A percentile compares a stretch with the other conserved stretches of the same genome.
These are phyloP conservation scores for Talaromyces marneffei DNA, from an alignment of 2,329 filamentous ascomycete species.

Conservation along the genomic window DNA sequence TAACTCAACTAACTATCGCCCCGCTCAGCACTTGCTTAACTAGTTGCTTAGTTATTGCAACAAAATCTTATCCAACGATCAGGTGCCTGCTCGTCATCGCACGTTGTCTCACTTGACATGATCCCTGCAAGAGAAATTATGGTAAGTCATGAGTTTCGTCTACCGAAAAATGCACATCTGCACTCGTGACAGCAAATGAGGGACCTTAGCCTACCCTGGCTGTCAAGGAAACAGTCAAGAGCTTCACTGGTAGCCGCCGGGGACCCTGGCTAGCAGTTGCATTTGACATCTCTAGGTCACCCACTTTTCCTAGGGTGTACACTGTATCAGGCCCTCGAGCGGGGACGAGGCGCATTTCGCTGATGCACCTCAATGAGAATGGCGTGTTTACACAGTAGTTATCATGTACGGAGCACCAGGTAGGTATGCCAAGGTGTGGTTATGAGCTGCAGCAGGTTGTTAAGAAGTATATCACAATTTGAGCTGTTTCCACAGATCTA, in stretches of 20 bases:
- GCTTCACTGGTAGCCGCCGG: constrained; percentile 9
- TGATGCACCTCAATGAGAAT: constrained; percentile 1
- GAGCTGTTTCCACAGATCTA: background rate
- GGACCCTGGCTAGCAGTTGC: constrained; percentile 7
- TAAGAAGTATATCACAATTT: background rate
- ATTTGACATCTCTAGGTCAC: background rate
- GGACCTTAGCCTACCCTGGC: background rate
- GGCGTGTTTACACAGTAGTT: background rate
- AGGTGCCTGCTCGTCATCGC: background rate
- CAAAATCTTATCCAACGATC: background rate
- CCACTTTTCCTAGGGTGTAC: background rate
- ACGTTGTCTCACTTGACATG: background rate
- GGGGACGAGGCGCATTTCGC: constrained; percentile 4
- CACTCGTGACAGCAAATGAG: background rate
- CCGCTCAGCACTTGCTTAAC: background rate
- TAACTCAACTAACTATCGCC: too few relatives aligned
- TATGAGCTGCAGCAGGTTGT: background rate
- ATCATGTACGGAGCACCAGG: too few relatives aligned
- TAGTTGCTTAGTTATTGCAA: too few relatives aligned
- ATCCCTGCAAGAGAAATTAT: background rate
- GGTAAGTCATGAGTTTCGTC: background rate
- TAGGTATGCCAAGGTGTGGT: background rate
- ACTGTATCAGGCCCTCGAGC: background rate
- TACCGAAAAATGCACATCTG: background rate
- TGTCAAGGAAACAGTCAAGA: background rate